Percentiles rank a stretch among this genome's conserved stretches.
Evolutionary conservation across 805 yeast genomes (phyloP).

Genomic region (Wickerhamomyces xylosicus): DNA sequence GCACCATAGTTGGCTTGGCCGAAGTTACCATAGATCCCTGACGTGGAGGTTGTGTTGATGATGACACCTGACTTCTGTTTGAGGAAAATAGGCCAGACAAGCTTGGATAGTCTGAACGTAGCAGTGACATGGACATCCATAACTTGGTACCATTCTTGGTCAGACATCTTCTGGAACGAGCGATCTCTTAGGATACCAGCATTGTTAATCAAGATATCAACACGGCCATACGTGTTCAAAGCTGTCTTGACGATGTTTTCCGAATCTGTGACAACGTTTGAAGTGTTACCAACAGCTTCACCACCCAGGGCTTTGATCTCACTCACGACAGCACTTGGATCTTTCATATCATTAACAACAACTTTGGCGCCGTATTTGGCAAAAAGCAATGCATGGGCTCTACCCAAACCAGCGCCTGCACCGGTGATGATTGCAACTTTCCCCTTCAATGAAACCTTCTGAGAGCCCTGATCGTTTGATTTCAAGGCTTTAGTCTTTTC

Average conservation of each 20-base stretch:
- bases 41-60: conserved; percentile 86
- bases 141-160: conserved; percentile 75
- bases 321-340: conserved; percentile 63
- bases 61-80: conserved; percentile 75
- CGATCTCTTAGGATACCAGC: conserved; percentile 93
- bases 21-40: conserved; percentile 95
- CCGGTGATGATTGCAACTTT: conserved; percentile 92
- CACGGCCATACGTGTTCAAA: conserved; percentile 63
- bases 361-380: conserved; percentile 93
- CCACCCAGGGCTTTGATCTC: conserved; percentile 70
- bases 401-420: conserved; percentile 91
- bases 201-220: conserved; percentile 81
- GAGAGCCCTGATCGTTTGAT: conserved; percentile 46
- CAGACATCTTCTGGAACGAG: conserved; percentile 77
- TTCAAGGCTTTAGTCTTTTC: conserved; percentile 41
- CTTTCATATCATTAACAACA: conserved; percentile 81
- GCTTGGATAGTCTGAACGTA: conserved; percentile 69
- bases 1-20: conserved; percentile 96
- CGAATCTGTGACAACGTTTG: conserved; percentile 73
- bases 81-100: conserved; percentile 86
- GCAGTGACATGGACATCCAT: conserved; percentile 76
- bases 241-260: conserved; percentile 71
- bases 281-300: conserved; percentile 72
- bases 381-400: conserved; percentile 74
- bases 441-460: conserved; percentile 53